Evolutionary conservation across 139 green algal genomes (phyloP).

Genomic region (Picocystis salinarum): DNA sequence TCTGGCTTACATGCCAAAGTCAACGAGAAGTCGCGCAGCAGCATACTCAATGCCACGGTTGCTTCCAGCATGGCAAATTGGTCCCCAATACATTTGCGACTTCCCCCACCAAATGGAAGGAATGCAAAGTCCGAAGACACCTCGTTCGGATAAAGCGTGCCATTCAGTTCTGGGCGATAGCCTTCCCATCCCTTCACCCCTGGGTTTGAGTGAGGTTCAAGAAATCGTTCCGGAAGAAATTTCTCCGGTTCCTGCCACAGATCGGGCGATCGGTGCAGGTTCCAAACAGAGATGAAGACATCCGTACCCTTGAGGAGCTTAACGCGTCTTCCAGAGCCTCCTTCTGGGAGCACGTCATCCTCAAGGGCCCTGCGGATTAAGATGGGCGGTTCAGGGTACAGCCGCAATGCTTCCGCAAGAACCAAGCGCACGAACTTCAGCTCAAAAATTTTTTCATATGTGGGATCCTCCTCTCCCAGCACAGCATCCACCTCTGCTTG

Average conservation of each 20-base stretch:
- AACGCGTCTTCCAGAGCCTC: too few relatives aligned
- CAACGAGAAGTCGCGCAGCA: slow-evolving; percentile 58
- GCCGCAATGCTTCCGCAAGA: slow-evolving; percentile 24
- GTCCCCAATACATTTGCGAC: slow-evolving; percentile 92
- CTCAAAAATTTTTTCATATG: not conserved
- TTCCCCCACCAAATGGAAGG: slow-evolving; percentile 87
- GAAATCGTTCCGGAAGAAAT: slow-evolving; percentile 82
- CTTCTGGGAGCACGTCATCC: slow-evolving; percentile 56
- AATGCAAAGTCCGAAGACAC: slow-evolving; percentile 86
- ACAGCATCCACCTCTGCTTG: slow-evolving; percentile 53
- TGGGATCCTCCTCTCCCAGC: too few relatives aligned
- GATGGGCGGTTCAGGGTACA: slow-evolving; percentile 92
- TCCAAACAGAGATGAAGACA: slow-evolving; percentile 96
- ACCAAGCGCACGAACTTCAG: slow-evolving; percentile 3
- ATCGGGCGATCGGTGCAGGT: slow-evolving; percentile 84
- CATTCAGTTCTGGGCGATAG: slow-evolving; percentile 35
- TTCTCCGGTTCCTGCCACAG: slow-evolving; percentile 81
- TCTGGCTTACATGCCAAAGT: too few relatives aligned
- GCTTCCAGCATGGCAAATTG: slow-evolving; percentile 90
- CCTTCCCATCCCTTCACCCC: slow-evolving; percentile 44
- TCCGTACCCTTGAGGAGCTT: slow-evolving; percentile 85
- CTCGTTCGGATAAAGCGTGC: slow-evolving; percentile 86
- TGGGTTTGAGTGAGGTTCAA: slow-evolving; percentile 22
- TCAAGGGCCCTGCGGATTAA: slow-evolving; percentile 73
- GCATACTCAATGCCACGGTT: slow-evolving; percentile 58